Conservation (phyloP, 768 basidiomycete genomes). For the Imleria badia region DNA sequence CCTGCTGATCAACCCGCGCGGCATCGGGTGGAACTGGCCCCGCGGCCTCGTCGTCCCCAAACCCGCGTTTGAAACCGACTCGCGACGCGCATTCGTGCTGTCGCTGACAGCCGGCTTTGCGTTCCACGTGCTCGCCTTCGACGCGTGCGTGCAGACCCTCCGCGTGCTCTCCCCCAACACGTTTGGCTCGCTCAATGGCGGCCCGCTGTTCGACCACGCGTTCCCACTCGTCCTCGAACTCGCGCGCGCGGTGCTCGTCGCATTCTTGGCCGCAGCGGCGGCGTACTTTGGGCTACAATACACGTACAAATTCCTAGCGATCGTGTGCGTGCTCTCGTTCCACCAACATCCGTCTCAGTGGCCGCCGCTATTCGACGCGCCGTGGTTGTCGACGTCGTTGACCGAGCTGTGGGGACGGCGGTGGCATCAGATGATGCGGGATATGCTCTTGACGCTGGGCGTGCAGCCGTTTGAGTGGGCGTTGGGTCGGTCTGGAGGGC, state of each 20-base stretch:
- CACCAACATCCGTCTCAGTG: slow-evolving; percentile 50
- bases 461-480: slow-evolving; percentile 41
- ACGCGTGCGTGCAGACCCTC: slow-evolving; percentile 11
- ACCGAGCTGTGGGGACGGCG: slow-evolving; percentile 59
- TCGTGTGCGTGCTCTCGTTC: slow-evolving; percentile 48
- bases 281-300: slow-evolving; percentile 48
- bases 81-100: slow-evolving; percentile 14
- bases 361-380: slow-evolving; percentile 60
- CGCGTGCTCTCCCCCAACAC: slow-evolving; percentile 39
- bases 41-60: slow-evolving; percentile 18
- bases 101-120: neutral
- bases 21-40: slow-evolving; percentile 31
- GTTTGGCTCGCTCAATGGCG: slow-evolving; percentile 35
- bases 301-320: slow-evolving; percentile 39
- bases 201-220: slow-evolving; percentile 35
- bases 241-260: slow-evolving; percentile 42
- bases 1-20: slow-evolving; percentile 23
- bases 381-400: slow-evolving; percentile 57
- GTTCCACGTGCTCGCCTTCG: slow-evolving; percentile 14
- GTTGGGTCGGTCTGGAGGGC: slow-evolving; percentile 47
- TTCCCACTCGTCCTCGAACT: slow-evolving; percentile 34
- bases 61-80: slow-evolving; percentile 3
- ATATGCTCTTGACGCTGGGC: slow-evolving; percentile 51
- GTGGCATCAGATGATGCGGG: slow-evolving; percentile 70
- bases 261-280: slow-evolving; percentile 41